Percentiles rank a stretch among this genome's conserved stretches.
Evolutionary conservation across 306 rosid species (phyloP).

Genomic region (Cyclanthera cordifolia): DNA sequence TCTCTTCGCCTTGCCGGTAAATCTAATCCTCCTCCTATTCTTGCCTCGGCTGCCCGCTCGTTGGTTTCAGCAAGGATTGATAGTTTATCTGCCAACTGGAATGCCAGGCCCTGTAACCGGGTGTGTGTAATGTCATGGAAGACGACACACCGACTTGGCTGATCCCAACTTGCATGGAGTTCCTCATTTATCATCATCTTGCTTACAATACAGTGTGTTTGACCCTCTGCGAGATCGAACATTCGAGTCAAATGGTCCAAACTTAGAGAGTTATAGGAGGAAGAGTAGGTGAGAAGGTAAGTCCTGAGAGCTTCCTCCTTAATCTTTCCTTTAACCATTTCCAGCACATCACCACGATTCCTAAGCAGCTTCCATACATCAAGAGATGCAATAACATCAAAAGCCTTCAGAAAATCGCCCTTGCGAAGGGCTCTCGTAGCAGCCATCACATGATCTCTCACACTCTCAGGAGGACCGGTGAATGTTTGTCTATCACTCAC

Average conservation of each 20-base stretch:
- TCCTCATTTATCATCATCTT: constrained; percentile 94
- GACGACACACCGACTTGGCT: constrained; percentile 31
- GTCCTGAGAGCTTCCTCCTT: constrained; percentile 93
- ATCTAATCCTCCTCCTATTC: constrained; percentile 76
- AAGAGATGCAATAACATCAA: constrained; percentile 54
- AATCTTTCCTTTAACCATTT: constrained; percentile 68
- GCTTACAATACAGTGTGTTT: constrained; percentile 56
- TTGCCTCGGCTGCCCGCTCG: constrained; percentile 82
- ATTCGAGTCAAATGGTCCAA: constrained; percentile 55
- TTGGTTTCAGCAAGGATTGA: constrained; percentile 76
- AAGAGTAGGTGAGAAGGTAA: constrained; percentile 70
- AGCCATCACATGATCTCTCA: constrained; percentile 87
- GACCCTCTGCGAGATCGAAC: constrained; percentile 60
- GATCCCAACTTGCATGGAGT: constrained; percentile 55
- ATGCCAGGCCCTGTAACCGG: constrained; percentile 65
- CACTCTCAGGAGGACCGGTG: constrained; percentile 90
- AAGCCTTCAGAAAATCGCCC: constrained; percentile 67
- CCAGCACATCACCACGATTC: constrained; percentile 44
- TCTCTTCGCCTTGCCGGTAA: constrained; percentile 73
- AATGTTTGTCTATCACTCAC: constrained; percentile 73
- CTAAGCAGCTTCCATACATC: constrained; percentile 82
- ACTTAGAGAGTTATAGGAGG: constrained; percentile 68
- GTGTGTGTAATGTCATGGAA: constrained; percentile 40
- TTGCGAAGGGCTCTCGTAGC: constrained; percentile 66
- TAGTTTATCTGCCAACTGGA: constrained; percentile 75